phyloP scores from a whole-genome alignment of 129 eudicot genomes.

The Helichrysum umbraculigerum region DNA sequence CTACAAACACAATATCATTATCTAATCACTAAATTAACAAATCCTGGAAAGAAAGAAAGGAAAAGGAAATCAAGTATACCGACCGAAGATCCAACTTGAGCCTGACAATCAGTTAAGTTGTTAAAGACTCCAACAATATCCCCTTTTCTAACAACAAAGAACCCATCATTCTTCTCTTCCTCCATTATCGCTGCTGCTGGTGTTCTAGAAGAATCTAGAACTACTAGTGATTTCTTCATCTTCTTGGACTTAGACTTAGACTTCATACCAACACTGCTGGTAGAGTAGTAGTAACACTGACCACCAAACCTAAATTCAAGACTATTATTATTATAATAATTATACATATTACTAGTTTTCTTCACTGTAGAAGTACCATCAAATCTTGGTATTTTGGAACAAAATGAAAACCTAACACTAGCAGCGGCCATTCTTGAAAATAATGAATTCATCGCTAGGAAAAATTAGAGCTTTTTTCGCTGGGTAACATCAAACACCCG shows the following conservation, averaged over 20 bases:
- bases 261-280: conserved; percentile 21
- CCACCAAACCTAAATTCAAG: conserved; percentile 29
- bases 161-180: conserved; percentile 53
- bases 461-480: background rate
- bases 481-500: background rate
- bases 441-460: conserved; percentile 22
- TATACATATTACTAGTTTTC: background rate
- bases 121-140: conserved; percentile 88
- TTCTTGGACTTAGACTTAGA: conserved; percentile 29
- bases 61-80: too few relatives aligned
- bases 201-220: background rate
- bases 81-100: conserved; percentile 95
- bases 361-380: background rate
- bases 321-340: conserved; percentile 9
- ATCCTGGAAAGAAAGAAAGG: too few relatives aligned
- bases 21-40: too few relatives aligned
- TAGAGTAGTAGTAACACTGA: conserved; percentile 41
- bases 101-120: conserved; percentile 78
- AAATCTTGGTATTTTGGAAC: too few relatives aligned
- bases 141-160: conserved; percentile 89
- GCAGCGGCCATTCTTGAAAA: conserved; percentile 33
- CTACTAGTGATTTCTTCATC: background rate
- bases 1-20: too few relatives aligned
- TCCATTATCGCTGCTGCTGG: conserved; percentile 23
- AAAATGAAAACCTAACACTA: conserved; percentile 32